Evolutionary conservation across 352 stramenopile species (phyloP).

Genomic region (Globisporangium uncinulatum): DNA sequence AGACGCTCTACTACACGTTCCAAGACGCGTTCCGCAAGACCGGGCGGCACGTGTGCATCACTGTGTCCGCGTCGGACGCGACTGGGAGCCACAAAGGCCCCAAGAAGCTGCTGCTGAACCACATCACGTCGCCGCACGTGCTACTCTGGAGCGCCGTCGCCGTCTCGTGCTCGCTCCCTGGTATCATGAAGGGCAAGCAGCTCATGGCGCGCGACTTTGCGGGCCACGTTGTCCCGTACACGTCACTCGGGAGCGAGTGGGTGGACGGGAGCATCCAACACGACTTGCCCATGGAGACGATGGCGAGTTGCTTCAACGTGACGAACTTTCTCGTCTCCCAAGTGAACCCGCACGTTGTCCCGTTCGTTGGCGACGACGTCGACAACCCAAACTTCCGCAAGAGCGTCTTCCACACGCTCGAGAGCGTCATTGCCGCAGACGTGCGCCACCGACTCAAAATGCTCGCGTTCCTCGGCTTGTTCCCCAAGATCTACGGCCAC

Average conservation of each 20-base stretch:
- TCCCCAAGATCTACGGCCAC: slow-evolving; percentile 77
- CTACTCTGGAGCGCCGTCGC: slow-evolving; percentile 89
- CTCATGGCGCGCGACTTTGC: slow-evolving; percentile 67
- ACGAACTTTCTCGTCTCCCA: slow-evolving; percentile 90
- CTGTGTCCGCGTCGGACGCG: slow-evolving; percentile 86
- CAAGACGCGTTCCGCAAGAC: slow-evolving; percentile 92
- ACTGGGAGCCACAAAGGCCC: slow-evolving; percentile 72
- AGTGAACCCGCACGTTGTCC: slow-evolving; percentile 90
- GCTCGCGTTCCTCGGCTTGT: slow-evolving; percentile 85
- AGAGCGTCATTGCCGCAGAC: slow-evolving; percentile 82
- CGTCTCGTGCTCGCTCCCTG: slow-evolving; percentile 88
- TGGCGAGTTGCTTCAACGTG: slow-evolving; percentile 93
- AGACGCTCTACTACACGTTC: slow-evolving; percentile 83
- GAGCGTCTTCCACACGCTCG: slow-evolving; percentile 61
- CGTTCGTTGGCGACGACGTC: slow-evolving; percentile 89
- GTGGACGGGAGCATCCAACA: slow-evolving; percentile 90
- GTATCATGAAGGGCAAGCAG: slow-evolving; percentile 90
- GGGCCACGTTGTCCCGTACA: slow-evolving; percentile 87
- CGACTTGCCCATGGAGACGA: slow-evolving; percentile 91
- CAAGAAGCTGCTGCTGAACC: slow-evolving; percentile 88
- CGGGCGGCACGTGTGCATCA: slow-evolving; percentile 92
- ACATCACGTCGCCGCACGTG: slow-evolving; percentile 92
- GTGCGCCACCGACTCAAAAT: slow-evolving; percentile 61
- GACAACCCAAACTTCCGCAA: slow-evolving; percentile 55
- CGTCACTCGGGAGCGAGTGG: slow-evolving; percentile 90